Conservation (phyloP, 2,329 filamentous ascomycete genomes). For the Colletotrichum tabaci region DNA sequence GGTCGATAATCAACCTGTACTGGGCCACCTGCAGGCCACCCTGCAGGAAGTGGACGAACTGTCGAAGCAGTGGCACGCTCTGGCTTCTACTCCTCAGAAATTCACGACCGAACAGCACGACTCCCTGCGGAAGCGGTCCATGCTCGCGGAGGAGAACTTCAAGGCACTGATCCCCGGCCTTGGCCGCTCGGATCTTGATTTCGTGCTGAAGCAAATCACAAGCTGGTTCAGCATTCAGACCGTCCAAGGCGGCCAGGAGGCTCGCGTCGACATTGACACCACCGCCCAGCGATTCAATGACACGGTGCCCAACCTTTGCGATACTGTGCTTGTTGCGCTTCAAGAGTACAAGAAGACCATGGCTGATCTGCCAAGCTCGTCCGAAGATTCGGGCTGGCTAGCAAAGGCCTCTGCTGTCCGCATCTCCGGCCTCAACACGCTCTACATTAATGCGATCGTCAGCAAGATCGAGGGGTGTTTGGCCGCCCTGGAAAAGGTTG, state of each 20-base stretch:
- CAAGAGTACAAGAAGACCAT: conserved; percentile 77
- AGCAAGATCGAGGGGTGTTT: conserved; percentile 34
- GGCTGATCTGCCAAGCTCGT: conserved; percentile 65
- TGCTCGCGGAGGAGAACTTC: conserved; percentile 1
- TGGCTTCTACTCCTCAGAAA: conserved; percentile 65
- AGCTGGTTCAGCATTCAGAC: conserved; percentile 65
- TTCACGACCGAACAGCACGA: conserved; percentile 65
- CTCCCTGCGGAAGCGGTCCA: conserved; percentile 46
- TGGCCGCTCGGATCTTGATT: conserved; percentile 71
- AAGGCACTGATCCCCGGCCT: neutral
- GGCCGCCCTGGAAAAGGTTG: conserved; percentile 51
- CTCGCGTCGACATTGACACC: neutral
- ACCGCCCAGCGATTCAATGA: conserved; percentile 65
- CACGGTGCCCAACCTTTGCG: conserved; percentile 75
- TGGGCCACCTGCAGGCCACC: conserved; percentile 65
- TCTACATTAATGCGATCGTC: conserved; percentile 36
- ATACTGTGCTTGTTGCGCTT: conserved; percentile 83
- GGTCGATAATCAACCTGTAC: conserved; percentile 61
- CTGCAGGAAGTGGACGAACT: conserved; percentile 62
- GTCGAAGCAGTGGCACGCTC: conserved; percentile 56
- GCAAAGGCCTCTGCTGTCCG: conserved; percentile 35
- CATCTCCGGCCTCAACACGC: conserved; percentile 29
- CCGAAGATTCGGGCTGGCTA: conserved; percentile 73
- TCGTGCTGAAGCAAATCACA: conserved; percentile 76
- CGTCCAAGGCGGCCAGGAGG: neutral